These are phyloP conservation scores for Celoporthe dispersa DNA, from an alignment of 2,329 filamentous ascomycete genomes.

Conservation along the genomic window DNA sequence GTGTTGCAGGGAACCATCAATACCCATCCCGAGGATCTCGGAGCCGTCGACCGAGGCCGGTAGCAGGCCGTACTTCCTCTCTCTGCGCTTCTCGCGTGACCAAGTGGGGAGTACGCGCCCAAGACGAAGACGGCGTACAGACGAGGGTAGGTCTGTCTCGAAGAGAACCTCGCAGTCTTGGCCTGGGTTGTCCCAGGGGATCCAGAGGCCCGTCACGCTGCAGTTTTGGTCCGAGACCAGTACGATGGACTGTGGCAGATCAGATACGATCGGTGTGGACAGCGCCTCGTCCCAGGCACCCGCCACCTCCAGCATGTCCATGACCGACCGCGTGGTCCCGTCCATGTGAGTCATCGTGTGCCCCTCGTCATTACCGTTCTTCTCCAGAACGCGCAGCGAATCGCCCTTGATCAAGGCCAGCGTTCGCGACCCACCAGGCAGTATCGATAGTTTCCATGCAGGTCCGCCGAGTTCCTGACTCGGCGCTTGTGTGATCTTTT, in stretches of 20 bases:
- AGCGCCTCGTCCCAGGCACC: conserved; percentile 33
- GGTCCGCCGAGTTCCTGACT: conserved; percentile 56
- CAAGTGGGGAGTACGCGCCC: conserved; percentile 59
- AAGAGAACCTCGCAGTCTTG: conserved; percentile 55
- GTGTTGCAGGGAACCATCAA: conserved; percentile 72
- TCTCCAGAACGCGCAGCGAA: conserved; percentile 59
- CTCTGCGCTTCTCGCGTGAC: conserved; percentile 40
- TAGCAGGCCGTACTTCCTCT: conserved; percentile 48
- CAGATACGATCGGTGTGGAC: conserved; percentile 19
- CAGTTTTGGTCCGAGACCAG: conserved; percentile 54
- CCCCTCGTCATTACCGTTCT: background rate
- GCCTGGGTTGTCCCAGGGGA: conserved; percentile 47
- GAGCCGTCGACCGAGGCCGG: conserved; percentile 48
- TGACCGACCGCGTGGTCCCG: conserved; percentile 46
- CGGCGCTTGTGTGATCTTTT: conserved; percentile 54
- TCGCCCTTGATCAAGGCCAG: conserved; percentile 58
- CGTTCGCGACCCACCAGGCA: conserved; percentile 51
- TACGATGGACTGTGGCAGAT: conserved; percentile 45
- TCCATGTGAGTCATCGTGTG: conserved; percentile 47
- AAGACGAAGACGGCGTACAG: conserved; percentile 60
- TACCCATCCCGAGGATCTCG: conserved; percentile 66
- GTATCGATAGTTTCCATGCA: conserved; percentile 42
- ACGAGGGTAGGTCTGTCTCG: conserved; percentile 58
- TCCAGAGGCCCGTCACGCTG: conserved; percentile 55
- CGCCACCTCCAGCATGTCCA: conserved; percentile 53